Conservation (phyloP, 2,329 filamentous ascomycete genomes). For the Exophiala oligosperma region DNA sequence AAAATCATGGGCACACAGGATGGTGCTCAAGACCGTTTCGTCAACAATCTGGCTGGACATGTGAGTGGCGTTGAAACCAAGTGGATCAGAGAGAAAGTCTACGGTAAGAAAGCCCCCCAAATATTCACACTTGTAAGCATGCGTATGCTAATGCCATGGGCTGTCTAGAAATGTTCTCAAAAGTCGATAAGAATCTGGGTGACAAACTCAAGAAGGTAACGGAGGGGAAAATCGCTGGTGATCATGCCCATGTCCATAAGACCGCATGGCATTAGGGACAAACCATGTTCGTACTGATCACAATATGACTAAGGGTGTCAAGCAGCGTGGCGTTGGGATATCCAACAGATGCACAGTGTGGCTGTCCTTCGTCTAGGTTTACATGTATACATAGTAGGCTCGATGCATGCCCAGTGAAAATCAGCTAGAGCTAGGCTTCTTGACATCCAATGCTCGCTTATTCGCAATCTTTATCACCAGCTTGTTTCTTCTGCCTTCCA, state of each 20-base stretch:
- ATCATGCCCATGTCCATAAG: conserved; percentile 1
- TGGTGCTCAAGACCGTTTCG: conserved; percentile 63
- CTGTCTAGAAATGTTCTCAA: background rate
- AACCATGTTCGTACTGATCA: too few relatives aligned
- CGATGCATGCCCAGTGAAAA: too few relatives aligned
- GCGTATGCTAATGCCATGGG: background rate
- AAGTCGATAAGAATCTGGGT: background rate
- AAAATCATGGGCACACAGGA: conserved; percentile 40
- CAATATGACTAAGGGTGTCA: too few relatives aligned
- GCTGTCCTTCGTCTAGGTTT: too few relatives aligned
- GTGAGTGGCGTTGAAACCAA: background rate
- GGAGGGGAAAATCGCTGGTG: background rate
- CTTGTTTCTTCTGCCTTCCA: too few relatives aligned
- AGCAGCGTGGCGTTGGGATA: too few relatives aligned
- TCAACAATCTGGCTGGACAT: conserved; percentile 55
- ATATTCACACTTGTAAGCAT: background rate
- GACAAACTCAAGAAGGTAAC: background rate
- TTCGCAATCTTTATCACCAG: too few relatives aligned
- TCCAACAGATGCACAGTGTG: too few relatives aligned
- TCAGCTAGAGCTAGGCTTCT: too few relatives aligned
- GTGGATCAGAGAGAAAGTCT: background rate
- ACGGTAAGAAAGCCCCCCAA: background rate
- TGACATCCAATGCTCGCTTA: too few relatives aligned
- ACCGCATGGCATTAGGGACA: background rate
- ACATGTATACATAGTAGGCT: too few relatives aligned